Percentiles rank a stretch among this genome's conserved stretches.
Evolutionary conservation across 2,329 filamentous ascomycete species (phyloP).

Genomic region (Claviceps quebecensis): DNA sequence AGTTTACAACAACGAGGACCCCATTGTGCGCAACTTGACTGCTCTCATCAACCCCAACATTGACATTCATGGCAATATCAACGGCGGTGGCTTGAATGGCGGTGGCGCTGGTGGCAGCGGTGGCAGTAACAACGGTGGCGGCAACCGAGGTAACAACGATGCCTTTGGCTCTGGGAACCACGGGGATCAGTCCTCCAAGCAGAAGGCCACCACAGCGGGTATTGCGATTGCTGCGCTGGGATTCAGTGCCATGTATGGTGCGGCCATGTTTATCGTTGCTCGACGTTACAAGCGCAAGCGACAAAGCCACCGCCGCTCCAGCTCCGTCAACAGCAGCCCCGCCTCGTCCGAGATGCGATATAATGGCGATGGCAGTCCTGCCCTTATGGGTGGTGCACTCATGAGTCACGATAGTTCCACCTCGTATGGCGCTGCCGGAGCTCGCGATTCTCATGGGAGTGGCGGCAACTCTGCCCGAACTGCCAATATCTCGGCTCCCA

Average conservation of each 20-base stretch:
- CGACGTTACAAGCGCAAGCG: slow-evolving; percentile 81
- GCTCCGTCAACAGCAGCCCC: slow-evolving; percentile 47
- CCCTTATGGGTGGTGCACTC: slow-evolving; percentile 57
- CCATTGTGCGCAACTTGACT: slow-evolving; percentile 59
- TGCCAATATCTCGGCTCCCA: slow-evolving; percentile 69
- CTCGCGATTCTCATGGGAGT: slow-evolving; percentile 50
- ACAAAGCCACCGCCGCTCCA: slow-evolving; percentile 60
- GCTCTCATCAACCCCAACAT: slow-evolving; percentile 74
- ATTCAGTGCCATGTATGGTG: slow-evolving; percentile 76
- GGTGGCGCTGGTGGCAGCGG: slow-evolving; percentile 10
- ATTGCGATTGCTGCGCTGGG: slow-evolving; percentile 66
- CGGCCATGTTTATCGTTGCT: slow-evolving; percentile 87
- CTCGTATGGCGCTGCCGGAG: slow-evolving; percentile 35
- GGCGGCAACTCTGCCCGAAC: slow-evolving; percentile 43
- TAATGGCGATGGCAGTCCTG: slow-evolving; percentile 33
- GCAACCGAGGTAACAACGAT: slow-evolving; percentile 22
- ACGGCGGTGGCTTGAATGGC: slow-evolving; percentile 24
- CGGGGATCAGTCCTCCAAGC: slow-evolving; percentile 40
- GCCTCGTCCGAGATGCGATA: slow-evolving; percentile 39
- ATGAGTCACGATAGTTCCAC: slow-evolving; percentile 41
- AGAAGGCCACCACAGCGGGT: slow-evolving; percentile 48
- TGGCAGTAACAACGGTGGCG: slow-evolving; percentile 16
- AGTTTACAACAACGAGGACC: slow-evolving; percentile 57
- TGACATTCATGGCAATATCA: slow-evolving; percentile 20
- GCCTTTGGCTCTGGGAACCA: slow-evolving; percentile 28